Conservation (phyloP, 495 filamentous ascomycete species). For the Penicillium soppii region DNA sequence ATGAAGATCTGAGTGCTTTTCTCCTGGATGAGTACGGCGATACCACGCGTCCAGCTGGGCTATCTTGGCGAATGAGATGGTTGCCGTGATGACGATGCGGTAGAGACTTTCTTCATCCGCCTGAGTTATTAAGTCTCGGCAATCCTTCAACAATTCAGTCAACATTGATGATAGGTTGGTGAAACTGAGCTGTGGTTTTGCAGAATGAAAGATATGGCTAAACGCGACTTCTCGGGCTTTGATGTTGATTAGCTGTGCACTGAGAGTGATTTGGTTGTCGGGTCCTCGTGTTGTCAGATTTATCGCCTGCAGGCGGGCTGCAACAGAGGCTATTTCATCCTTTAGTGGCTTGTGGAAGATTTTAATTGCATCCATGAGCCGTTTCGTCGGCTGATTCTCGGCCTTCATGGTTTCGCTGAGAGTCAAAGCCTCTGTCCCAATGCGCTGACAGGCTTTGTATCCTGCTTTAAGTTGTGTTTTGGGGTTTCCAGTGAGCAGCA, state of each 20-base stretch:
- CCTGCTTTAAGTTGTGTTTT: background rate
- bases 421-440: background rate
- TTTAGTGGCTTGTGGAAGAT: background rate
- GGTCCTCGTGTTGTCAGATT: constrained; percentile 1
- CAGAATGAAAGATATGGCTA: background rate
- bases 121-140: constrained; percentile 9
- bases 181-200: background rate
- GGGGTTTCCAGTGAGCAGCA: background rate
- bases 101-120: constrained; percentile 5
- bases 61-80: constrained; percentile 8
- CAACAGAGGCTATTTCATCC: background rate
- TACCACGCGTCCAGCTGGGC: constrained; percentile 8
- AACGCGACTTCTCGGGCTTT: background rate
- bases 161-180: background rate
- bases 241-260: constrained; percentile 6
- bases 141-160: background rate
- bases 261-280: constrained; percentile 9
- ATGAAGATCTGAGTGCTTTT: background rate
- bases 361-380: constrained; percentile 11
- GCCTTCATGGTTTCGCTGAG: constrained; percentile 4
- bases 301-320: background rate
- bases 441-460: background rate
- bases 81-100: constrained; percentile 11
- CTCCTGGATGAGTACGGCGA: constrained; percentile 3
- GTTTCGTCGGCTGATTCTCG: constrained; percentile 12